Percentiles rank a stretch among this genome's conserved stretches.
These are phyloP conservation scores for Annona squamosa DNA, from an alignment of 164 flowering plant species.

Conservation along the genomic window DNA sequence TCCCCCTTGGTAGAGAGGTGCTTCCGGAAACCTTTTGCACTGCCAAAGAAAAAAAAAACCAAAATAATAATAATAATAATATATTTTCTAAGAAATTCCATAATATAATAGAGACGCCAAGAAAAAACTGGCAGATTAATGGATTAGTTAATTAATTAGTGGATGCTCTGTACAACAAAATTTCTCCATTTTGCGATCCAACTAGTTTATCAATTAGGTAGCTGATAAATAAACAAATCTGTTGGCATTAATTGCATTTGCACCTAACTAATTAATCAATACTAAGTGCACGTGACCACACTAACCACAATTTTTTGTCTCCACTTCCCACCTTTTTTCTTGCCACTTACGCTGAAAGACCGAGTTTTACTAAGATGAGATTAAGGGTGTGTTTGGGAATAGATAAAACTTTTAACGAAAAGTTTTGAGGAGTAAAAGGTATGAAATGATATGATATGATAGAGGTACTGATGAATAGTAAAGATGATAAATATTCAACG, in stretches of 20 bases:
- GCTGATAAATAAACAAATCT: background rate
- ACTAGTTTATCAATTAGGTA: background rate
- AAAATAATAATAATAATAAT: background rate
- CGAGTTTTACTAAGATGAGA: too few species aligned
- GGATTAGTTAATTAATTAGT: background rate
- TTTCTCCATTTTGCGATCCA: background rate
- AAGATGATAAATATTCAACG: background rate
- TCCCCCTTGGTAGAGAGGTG: constrained; percentile 75
- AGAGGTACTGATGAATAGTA: too few species aligned
- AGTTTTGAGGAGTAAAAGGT: too few species aligned
- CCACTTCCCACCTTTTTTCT: background rate
- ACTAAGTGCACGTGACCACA: background rate
- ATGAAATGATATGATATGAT: too few species aligned
- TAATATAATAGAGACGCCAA: background rate
- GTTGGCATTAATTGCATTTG: too few species aligned
- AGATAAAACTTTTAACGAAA: too few species aligned
- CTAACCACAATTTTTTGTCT: background rate
- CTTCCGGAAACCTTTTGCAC: constrained; percentile 65
- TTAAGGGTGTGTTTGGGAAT: background rate
- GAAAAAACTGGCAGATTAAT: too few species aligned
- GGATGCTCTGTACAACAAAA: background rate
- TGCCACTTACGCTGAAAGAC: too few species aligned
- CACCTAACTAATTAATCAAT: too few species aligned
- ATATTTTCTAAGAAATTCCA: background rate
- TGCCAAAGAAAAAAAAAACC: constrained; percentile 7